A percentile compares a stretch with the other conserved stretches of the same genome.
Evolutionary conservation across 2,329 filamentous ascomycete genomes (phyloP).

Genomic region (Helotiales sp.): DNA sequence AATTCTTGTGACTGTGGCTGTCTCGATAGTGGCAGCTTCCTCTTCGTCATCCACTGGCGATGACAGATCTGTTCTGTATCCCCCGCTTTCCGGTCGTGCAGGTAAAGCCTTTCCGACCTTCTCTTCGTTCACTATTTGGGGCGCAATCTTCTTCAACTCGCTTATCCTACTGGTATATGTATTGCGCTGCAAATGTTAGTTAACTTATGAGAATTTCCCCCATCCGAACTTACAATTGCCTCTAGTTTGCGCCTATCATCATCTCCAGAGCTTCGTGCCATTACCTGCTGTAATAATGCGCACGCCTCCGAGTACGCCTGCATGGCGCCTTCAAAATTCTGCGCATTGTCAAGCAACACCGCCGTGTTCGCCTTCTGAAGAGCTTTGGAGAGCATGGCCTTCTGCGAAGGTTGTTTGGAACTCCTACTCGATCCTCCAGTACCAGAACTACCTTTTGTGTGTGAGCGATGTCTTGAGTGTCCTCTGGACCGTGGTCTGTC

Average conservation of each 20-base stretch:
- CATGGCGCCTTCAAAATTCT: slow-evolving; percentile 89
- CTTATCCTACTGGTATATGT: slow-evolving; percentile 90
- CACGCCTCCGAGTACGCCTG: slow-evolving; percentile 92
- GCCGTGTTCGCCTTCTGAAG: slow-evolving; percentile 95
- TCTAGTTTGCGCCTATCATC: slow-evolving; percentile 90
- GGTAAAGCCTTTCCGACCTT: slow-evolving; percentile 86
- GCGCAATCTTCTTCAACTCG: slow-evolving; percentile 74
- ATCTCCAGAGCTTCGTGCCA: slow-evolving; percentile 77
- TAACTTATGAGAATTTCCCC: background rate
- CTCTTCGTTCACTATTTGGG: slow-evolving; percentile 53
- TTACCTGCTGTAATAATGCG: slow-evolving; percentile 81
- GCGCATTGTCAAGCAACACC: slow-evolving; percentile 92
- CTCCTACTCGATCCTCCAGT: slow-evolving; percentile 38
- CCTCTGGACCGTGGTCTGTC: slow-evolving; percentile 24
- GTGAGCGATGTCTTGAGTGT: slow-evolving; percentile 49
- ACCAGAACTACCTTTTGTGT: slow-evolving; percentile 47
- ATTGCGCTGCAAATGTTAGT: slow-evolving; percentile 59
- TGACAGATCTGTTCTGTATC: slow-evolving; percentile 43
- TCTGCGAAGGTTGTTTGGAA: slow-evolving; percentile 67
- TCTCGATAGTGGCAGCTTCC: slow-evolving; percentile 50
- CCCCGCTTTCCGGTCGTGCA: slow-evolving; percentile 63
- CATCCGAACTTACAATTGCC: slow-evolving; percentile 73
- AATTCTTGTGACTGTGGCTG: slow-evolving; percentile 53
- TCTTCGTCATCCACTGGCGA: slow-evolving; percentile 41
- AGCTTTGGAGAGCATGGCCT: slow-evolving; percentile 94